Evolutionary conservation across 495 filamentous ascomycete species (phyloP).

Genomic region (Trichoderma reesei): DNA sequence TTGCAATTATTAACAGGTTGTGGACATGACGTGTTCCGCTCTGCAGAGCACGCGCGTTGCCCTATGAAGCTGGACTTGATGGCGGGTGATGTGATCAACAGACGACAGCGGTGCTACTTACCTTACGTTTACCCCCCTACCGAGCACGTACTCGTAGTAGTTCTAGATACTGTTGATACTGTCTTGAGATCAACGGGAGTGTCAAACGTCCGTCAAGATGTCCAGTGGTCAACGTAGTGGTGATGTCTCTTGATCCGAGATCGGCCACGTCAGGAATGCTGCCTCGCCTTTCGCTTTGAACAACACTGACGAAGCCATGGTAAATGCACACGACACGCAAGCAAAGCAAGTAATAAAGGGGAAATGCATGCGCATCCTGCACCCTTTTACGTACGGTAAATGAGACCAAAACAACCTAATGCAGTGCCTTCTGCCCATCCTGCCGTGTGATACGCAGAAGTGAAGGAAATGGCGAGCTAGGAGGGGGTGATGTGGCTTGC

Average conservation of each 20-base stretch:
- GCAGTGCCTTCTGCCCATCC: not conserved
- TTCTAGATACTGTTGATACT: too few relatives aligned
- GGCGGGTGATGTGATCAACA: conserved; percentile 7
- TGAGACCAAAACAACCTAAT: not conserved
- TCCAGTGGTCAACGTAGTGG: not conserved
- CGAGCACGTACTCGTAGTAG: too few relatives aligned
- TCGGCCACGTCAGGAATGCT: not conserved
- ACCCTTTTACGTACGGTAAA: not conserved
- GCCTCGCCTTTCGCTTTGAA: too few relatives aligned
- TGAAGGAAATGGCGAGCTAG: too few relatives aligned
- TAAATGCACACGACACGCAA: not conserved
- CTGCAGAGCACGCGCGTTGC: not conserved
- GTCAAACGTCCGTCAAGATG: too few relatives aligned
- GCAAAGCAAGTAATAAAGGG: not conserved
- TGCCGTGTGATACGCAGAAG: not conserved
- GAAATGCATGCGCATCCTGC: not conserved
- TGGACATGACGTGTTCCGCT: not conserved
- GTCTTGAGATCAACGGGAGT: not conserved
- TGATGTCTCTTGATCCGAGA: not conserved
- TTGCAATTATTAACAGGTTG: not conserved
- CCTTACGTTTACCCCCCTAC: not conserved
- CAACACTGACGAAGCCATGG: not conserved
- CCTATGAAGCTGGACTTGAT: not conserved
- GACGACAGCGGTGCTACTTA: not conserved
- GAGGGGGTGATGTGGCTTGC: not conserved